Base-by-base conservation (phyloP, 257 asterid genomes). In the Lantana camara region DNA sequence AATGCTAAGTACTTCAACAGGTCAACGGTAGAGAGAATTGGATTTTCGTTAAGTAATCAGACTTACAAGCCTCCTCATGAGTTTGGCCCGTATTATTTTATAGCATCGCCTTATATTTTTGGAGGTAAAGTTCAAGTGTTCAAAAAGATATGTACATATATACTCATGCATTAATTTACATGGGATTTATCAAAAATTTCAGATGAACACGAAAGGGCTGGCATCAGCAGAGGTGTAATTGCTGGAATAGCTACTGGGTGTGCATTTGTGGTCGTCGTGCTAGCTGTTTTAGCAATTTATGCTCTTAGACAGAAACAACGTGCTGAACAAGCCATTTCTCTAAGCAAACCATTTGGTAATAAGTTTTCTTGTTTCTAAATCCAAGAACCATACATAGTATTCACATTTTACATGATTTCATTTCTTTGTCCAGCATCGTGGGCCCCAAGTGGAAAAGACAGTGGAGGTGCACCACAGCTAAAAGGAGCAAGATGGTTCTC, bases 401-500 rank as follows among this genome's bases (percentile, higher is more conserved):
- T 27, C 32, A 2, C 5, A 4, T 1, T 20, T 42, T 61, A 59
- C 45, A 23, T 11, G 22, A 56, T 46, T 57, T 46, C 23, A 46
- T 65, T 69, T 60, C 24, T 60, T 23, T 24, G 23, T 37, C 22
- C 68, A 94, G 99, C 86, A 49, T 88, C 95, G 7, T 94, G 99
- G 99, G 92, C 81, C 56, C 87, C 97, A 4, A 86, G 91, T 38
- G 86, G 91, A 4, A 77, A 79, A 16, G 96, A 92, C 77, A 93
- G 97, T 45, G 96, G 96, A 66, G 89, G 96, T 10, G 97, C 95
- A 17, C 99, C 99, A 8, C 97, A 94, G 71, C 84, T 94, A 48
- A 90, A 90, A 83, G 99, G 99, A 29, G 92, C 97, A 0, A 80
- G 96, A 73, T 88, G 95, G 95, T 94, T 94, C 79, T 88, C 97